These are phyloP conservation scores for Arthrinium puccinioides DNA, from an alignment of 2,329 filamentous ascomycete species.

Conservation along the genomic window DNA sequence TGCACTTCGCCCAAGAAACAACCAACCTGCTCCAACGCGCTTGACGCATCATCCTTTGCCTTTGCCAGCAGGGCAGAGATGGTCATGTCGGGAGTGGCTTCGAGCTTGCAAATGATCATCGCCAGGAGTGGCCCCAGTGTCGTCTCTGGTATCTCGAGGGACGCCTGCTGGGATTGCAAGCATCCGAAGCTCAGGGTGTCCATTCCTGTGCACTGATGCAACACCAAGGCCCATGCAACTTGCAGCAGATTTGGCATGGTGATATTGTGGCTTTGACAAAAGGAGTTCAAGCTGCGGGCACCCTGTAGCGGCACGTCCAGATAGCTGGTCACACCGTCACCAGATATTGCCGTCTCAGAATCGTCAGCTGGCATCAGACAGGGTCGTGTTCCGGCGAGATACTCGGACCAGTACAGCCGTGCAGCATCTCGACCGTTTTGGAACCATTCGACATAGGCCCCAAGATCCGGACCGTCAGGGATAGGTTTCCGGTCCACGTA, in stretches of 20 bases:
- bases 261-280: not conserved
- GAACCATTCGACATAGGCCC: not conserved
- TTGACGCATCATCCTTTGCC: not conserved
- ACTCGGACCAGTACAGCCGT: not conserved
- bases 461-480: not conserved
- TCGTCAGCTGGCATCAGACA: not conserved
- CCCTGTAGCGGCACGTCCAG: not conserved
- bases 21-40: not conserved
- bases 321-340: not conserved
- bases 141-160: not conserved
- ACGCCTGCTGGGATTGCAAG: not conserved
- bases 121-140: not conserved
- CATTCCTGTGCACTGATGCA: not conserved
- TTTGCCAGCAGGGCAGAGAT: not conserved
- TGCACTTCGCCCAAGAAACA: not conserved
- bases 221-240: not conserved
- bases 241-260: not conserved
- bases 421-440: not conserved
- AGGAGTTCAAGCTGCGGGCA: not conserved
- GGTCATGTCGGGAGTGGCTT: not conserved
- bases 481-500: not conserved
- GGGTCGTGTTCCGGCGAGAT: not conserved
- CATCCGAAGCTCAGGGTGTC: not conserved
- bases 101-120: not conserved
- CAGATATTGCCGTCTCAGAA: not conserved